Base-by-base conservation (phyloP, 495 filamentous ascomycete species). In the Hypoxylon subgilvum region DNA sequence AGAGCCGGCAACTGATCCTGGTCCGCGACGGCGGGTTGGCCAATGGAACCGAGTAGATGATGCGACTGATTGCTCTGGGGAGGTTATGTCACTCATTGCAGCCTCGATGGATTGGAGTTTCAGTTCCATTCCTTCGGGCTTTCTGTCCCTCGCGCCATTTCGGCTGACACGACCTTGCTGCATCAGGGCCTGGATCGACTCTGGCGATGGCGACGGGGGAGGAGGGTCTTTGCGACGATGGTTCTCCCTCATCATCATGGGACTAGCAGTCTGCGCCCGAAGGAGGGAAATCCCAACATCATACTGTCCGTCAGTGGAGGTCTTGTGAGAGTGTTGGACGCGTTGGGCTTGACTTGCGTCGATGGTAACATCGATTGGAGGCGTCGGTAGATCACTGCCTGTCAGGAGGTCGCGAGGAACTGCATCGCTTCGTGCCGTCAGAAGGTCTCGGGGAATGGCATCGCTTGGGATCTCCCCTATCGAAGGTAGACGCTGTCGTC, bases 121-220 rank as follows among this genome's bases (percentile, higher is more conserved):
- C 43, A 95, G 82, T 45, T 94, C 85, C 28, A 98, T 77, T 1
- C 87, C 89, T 54, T 89, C 85, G 9, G 91, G 91, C 53, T 93
- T 96, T 18, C 92, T 84, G 56, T 87, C 87, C 22, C 87, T 80
- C 21, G 91, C 91, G 10, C 87, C 87, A 65, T 89, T 89, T 25
- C 87, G 80, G 25, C 70, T 79, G 17, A 78, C 74, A 23, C 78
- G 65, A 21, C 70, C 77, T 31, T 84, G 75, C 49, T 86, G 82
- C 68, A 85, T 84, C 22, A 89, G 65, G 2, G 66, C 66, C 19
- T 72, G 66, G 41, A 81, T 62, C 5, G 73, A 75, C 12, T 72
- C 72, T 4, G 72, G 75, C 8, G 74, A 79, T 14, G 82, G 79
- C 0, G 81, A 82, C 2, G 82, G 82, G 16, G 79, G 78, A 21